These are phyloP conservation scores for Lophiotrema nucula DNA, from an alignment of 495 filamentous ascomycete genomes.

Conservation along the genomic window DNA sequence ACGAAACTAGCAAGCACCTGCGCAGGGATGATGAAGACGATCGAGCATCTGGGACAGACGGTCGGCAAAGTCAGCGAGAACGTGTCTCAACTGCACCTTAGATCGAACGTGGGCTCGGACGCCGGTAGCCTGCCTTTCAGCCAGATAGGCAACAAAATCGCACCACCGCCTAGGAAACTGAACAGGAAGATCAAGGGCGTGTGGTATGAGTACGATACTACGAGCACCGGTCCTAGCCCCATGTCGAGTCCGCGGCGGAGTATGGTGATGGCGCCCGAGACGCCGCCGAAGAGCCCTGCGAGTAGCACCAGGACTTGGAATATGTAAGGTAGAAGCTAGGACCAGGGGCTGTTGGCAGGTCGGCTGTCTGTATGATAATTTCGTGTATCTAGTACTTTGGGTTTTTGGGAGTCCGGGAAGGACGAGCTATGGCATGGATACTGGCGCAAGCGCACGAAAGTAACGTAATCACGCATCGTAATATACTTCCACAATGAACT, in stretches of 20 bases:
- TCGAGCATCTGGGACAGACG: constrained; percentile 8
- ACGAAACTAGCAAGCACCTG: constrained; percentile 7
- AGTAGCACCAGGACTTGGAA: too few species aligned
- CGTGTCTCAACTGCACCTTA: neutral
- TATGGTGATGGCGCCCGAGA: neutral
- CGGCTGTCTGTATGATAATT: too few species aligned
- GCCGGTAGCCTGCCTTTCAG: neutral
- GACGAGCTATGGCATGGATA: too few species aligned
- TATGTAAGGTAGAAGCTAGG: too few species aligned
- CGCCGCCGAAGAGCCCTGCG: constrained; percentile 20
- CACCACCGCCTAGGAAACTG: constrained; percentile 21
- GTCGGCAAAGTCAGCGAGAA: constrained; percentile 5
- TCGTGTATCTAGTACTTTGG: too few species aligned
- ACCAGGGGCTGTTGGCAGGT: too few species aligned
- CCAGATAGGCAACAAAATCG: constrained; percentile 1
- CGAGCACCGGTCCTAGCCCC: neutral
- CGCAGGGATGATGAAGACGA: constrained; percentile 10
- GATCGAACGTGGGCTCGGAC: neutral
- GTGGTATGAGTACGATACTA: constrained; percentile 28
- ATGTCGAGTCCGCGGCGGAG: neutral
- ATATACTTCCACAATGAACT: too few species aligned
- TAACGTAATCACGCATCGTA: too few species aligned
- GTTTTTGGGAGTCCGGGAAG: too few species aligned
- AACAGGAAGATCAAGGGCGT: constrained; percentile 25
- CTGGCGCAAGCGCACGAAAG: too few species aligned